These are phyloP conservation scores for Coemansia sp. DNA, from an alignment of 192 early-diverging fungal species.

Conservation along the genomic window DNA sequence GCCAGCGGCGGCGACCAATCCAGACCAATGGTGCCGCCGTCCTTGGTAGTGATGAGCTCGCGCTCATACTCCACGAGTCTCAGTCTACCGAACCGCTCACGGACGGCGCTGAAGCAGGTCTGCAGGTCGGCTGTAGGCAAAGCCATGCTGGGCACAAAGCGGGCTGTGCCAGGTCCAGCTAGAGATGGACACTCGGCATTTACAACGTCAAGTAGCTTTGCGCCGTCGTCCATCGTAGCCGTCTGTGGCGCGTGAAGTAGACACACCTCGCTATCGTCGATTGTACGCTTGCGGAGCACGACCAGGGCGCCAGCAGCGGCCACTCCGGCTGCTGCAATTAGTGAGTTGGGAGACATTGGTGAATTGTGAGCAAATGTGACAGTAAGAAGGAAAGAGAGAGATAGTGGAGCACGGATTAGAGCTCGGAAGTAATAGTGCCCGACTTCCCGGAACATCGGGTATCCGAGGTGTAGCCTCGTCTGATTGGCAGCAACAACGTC, in stretches of 20 bases:
- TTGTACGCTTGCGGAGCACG: slow-evolving; percentile 33
- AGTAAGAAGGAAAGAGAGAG: neutral
- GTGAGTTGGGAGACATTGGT: slow-evolving; percentile 33
- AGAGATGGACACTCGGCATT: slow-evolving; percentile 61
- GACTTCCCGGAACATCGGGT: slow-evolving; percentile 2
- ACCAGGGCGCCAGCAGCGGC: slow-evolving; percentile 27
- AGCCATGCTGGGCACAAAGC: slow-evolving; percentile 72
- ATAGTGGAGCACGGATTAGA: neutral
- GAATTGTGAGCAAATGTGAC: slow-evolving; percentile 6
- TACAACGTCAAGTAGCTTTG: slow-evolving; percentile 39
- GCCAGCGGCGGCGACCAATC: slow-evolving; percentile 81
- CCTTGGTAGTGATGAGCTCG: slow-evolving; percentile 66
- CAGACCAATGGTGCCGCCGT: slow-evolving; percentile 85
- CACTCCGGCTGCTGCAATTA: slow-evolving; percentile 22
- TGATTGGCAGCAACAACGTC: neutral
- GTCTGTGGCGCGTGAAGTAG: slow-evolving; percentile 48
- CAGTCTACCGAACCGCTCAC: slow-evolving; percentile 57
- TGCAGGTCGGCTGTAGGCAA: slow-evolving; percentile 81
- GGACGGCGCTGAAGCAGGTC: slow-evolving; percentile 59
- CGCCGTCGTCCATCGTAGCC: slow-evolving; percentile 17
- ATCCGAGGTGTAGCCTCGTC: neutral
- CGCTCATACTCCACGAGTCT: slow-evolving; percentile 50
- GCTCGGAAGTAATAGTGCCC: neutral
- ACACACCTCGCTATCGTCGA: slow-evolving; percentile 43
- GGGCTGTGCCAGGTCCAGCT: slow-evolving; percentile 41